phyloP scores from a whole-genome alignment of 495 filamentous ascomycete genomes.

The Talaromyces wortmannii region DNA sequence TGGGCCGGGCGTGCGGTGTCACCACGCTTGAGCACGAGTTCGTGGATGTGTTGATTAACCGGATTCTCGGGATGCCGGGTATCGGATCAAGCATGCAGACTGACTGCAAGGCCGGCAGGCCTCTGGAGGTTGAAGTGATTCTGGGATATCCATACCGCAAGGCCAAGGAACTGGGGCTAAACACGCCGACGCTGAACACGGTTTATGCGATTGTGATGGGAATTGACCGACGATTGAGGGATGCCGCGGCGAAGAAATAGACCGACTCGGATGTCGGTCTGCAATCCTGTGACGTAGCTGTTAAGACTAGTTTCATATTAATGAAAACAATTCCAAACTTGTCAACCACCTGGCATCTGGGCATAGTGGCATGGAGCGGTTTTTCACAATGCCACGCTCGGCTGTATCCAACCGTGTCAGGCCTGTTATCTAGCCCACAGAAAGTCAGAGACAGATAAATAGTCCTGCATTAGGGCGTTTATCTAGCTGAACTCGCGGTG shows the following conservation, averaged over 20 bases:
- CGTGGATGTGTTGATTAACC: conserved; percentile 31
- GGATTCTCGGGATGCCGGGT: conserved; percentile 30
- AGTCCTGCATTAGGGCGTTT: too few relatives aligned
- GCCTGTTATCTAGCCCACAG: too few relatives aligned
- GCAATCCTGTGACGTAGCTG: too few relatives aligned
- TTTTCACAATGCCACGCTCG: too few relatives aligned
- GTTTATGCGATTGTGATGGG: conserved; percentile 36
- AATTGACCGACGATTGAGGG: conserved; percentile 20
- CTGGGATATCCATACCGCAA: conserved; percentile 44
- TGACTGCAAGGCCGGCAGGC: conserved; percentile 39
- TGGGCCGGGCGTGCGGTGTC: conserved; percentile 36
- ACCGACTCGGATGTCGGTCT: neutral
- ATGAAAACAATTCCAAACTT: too few relatives aligned
- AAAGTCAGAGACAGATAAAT: too few relatives aligned
- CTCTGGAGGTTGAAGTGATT: conserved; percentile 52
- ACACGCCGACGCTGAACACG: conserved; percentile 38
- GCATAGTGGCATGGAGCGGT: too few relatives aligned
- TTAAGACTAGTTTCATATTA: too few relatives aligned
- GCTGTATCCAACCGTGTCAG: too few relatives aligned
- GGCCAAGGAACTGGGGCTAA: conserved; percentile 39
- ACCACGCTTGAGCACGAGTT: conserved; percentile 25
- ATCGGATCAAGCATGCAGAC: conserved; percentile 50
- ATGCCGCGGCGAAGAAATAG: neutral
- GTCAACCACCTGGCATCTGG: too few relatives aligned
- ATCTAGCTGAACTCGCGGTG: too few relatives aligned